phyloP scores from a whole-genome alignment of 805 yeast genomes.

The Groenewaldozyma salmanticensis region DNA sequence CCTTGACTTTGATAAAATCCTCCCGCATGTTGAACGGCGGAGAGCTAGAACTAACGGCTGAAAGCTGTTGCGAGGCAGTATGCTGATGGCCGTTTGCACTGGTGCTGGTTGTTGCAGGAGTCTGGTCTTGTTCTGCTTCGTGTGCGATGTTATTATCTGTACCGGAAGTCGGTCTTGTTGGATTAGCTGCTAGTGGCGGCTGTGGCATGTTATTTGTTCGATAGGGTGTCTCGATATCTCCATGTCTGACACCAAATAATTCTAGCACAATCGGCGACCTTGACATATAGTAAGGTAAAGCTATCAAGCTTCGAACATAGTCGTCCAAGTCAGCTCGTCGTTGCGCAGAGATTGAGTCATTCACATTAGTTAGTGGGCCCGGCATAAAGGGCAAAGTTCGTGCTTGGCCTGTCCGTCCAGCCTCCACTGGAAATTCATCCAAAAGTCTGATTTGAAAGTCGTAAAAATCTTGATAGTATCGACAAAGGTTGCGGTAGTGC shows the following conservation, averaged over 20 bases:
- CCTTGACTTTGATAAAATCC: conserved; percentile 28
- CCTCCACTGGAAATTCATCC: conserved; percentile 82
- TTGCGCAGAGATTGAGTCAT: conserved; percentile 56
- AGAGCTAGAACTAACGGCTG: conserved; percentile 1
- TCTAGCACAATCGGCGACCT: conserved; percentile 56
- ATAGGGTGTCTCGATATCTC: conserved; percentile 44
- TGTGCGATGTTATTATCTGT: neutral
- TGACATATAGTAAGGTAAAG: conserved; percentile 69
- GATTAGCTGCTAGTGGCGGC: conserved; percentile 21
- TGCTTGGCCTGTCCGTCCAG: conserved; percentile 71
- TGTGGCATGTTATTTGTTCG: conserved; percentile 25
- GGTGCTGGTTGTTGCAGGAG: neutral
- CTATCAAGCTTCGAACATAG: conserved; percentile 49
- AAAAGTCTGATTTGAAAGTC: conserved; percentile 80
- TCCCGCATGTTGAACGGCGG: neutral
- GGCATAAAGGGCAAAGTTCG: conserved; percentile 90
- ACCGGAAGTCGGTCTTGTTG: no score
- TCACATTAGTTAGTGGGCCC: conserved; percentile 88
- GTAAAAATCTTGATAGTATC: conserved; percentile 93
- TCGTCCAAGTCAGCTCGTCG: conserved; percentile 46
- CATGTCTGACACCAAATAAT: conserved; percentile 58
- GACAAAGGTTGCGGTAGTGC: conserved; percentile 58
- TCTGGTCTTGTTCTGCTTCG: neutral
- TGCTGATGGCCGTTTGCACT: neutral
- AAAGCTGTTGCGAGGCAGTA: neutral